Evolutionary conservation across 345 rosid genomes (phyloP), one percentile per base, ranked within the genome.

Genomic region (Pistacia atlantica): DNA sequence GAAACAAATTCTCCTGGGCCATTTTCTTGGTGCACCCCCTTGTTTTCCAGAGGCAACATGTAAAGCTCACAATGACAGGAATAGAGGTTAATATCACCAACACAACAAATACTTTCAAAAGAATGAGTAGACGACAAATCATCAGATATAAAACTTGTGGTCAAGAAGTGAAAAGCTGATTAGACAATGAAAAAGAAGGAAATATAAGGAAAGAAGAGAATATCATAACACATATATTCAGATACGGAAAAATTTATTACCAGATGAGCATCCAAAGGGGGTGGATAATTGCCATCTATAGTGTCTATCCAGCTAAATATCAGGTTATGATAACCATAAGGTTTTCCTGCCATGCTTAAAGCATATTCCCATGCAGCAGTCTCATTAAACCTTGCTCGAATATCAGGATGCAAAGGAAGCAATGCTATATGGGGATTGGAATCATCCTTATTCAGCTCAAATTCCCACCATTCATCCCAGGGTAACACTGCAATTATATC

Each of bases 381-480:
- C 86, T 88, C 95, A 33, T 96, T 94, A 82, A 96, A 92, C 85
- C 82, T 92, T 72, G 97, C 95, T 68, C 92, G 97, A 68, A 87
- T 38, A 77, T 90, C 94, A 76, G 94, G 98, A 86, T 87, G 97
- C 86, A 97, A 78, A 49, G 97, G 99, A 84, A 97, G 93, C 85
- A 94, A 82, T 31, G 97, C 95, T 59, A 97, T 90, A 63, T 97
- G 99, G 3, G 98, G 99, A 83, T 92, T 88, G 20, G 98, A 79
- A 61, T 97, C 93, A 83, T 97, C 98, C 82, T 86, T 91, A 65
- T 86, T 94, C 77, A 85, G 90, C 86, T 97, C 99, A 79, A 91
- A 94, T 45, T 97, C 95, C 99, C 98, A 97, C 99, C 99, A 94
- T 83, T 97, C 97, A 37, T 94, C 99, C 99, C 99, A 97, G 38